Conservation (phyloP, 345 rosid genomes). For the Pistacia integerrima region DNA sequence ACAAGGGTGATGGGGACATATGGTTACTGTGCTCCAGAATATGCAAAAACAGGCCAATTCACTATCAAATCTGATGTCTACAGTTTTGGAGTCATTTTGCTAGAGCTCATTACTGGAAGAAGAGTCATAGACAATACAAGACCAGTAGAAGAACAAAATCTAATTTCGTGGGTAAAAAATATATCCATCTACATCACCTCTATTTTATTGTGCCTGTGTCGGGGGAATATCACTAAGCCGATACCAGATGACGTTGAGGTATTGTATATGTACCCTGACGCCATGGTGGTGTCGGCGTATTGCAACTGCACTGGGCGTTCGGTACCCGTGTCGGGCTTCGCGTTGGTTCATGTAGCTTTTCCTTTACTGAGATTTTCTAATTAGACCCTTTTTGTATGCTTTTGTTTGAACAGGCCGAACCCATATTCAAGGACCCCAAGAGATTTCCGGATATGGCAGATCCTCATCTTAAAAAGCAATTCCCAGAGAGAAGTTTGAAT, state of each 20-base stretch:
- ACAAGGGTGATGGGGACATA: slow-evolving; percentile 73
- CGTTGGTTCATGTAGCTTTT: too few species aligned
- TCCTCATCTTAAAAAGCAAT: slow-evolving; percentile 50
- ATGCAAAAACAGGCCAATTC: slow-evolving; percentile 53
- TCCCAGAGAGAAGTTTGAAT: slow-evolving; percentile 71
- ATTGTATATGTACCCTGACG: too few species aligned
- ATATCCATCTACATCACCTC: neutral
- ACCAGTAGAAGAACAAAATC: slow-evolving; percentile 65
- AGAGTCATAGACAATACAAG: slow-evolving; percentile 68
- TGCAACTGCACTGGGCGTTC: too few species aligned
- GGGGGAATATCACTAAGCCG: too few species aligned
- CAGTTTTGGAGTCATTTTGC: slow-evolving; percentile 77
- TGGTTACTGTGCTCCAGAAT: slow-evolving; percentile 82
- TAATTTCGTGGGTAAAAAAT: slow-evolving; percentile 74
- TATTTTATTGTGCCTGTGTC: too few species aligned
- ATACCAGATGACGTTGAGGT: too few species aligned
- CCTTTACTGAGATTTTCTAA: too few species aligned
- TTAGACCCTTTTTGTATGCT: neutral
- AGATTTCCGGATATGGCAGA: slow-evolving; percentile 75
- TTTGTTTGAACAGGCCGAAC: slow-evolving; percentile 55
- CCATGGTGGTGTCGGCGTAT: too few species aligned
- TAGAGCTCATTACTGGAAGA: slow-evolving; percentile 75
- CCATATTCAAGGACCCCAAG: slow-evolving; percentile 69
- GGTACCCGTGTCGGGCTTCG: too few species aligned
- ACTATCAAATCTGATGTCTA: slow-evolving; percentile 69